Evolutionary conservation across 1,139 yeast genomes (phyloP).

Genomic region (Zhuliangozyma parablackwelliae): DNA sequence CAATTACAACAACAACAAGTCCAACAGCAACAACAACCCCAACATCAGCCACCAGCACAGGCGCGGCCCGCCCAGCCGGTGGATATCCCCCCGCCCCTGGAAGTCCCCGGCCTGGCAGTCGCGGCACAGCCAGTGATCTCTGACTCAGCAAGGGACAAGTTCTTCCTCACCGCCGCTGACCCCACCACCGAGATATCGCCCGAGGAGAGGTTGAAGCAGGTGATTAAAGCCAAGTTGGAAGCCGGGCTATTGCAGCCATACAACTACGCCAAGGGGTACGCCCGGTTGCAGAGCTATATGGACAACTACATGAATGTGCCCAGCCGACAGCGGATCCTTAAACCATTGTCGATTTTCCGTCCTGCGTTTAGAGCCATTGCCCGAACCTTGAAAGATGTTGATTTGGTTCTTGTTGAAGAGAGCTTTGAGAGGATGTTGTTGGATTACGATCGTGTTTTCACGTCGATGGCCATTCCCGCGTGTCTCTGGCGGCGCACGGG

Average conservation of each 20-base stretch:
- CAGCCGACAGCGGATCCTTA: conserved; percentile 81
- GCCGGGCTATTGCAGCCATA: conserved; percentile 93
- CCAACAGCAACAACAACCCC: conserved; percentile 3
- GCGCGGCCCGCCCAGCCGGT: not conserved
- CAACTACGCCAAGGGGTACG: conserved; percentile 91
- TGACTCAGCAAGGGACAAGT: conserved; percentile 86
- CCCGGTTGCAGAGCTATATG: conserved; percentile 85
- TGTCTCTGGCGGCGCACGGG: conserved; percentile 98
- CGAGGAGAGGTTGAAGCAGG: conserved; percentile 89
- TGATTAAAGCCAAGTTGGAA: conserved; percentile 90
- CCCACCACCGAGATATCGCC: conserved; percentile 94
- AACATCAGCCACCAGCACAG: not conserved
- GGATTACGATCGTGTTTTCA: conserved; percentile 92
- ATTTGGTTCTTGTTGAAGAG: conserved; percentile 88
- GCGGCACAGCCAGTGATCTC: conserved; percentile 47
- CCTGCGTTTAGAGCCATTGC: conserved; percentile 96
- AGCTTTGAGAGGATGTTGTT: conserved; percentile 89
- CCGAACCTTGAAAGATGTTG: conserved; percentile 84
- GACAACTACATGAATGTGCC: conserved; percentile 87
- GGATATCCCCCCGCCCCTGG: conserved; percentile 1
- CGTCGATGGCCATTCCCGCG: conserved; percentile 97
- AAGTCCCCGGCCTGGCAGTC: not conserved
- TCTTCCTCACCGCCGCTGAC: conserved; percentile 94
- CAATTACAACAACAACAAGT: conserved; percentile 4
- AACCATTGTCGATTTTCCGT: conserved; percentile 80